These are phyloP conservation scores for Camillea tinctor DNA, from an alignment of 2,329 filamentous ascomycete genomes.

Conservation along the genomic window DNA sequence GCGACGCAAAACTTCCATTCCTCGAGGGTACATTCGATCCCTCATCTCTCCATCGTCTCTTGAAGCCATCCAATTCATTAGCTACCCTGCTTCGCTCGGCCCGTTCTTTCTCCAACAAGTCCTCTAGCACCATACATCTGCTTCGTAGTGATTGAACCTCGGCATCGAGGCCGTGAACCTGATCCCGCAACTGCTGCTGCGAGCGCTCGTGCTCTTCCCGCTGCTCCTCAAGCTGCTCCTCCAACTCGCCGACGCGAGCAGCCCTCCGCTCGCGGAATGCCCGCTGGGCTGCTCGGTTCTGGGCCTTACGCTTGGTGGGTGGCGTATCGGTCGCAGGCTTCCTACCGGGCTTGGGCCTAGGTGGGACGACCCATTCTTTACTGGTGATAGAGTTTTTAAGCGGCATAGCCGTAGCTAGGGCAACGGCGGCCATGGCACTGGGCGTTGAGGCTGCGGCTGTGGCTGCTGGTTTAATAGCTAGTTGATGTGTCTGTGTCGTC, in stretches of 20 bases:
- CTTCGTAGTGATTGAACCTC: constrained; percentile 66
- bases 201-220: constrained; percentile 56
- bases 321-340: constrained; percentile 94
- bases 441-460: constrained; percentile 12
- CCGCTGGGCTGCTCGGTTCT: constrained; percentile 89
- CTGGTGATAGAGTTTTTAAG: constrained; percentile 65
- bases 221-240: constrained; percentile 64
- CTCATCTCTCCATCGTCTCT: constrained; percentile 26
- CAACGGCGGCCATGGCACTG: constrained; percentile 48
- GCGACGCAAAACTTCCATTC: constrained; percentile 24
- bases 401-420: constrained; percentile 40
- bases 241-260: constrained; percentile 75
- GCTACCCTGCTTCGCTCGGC: constrained; percentile 41
- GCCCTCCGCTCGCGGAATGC: constrained; percentile 86
- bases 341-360: constrained; percentile 82
- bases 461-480: constrained; percentile 29
- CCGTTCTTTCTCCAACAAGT: constrained; percentile 59
- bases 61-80: constrained; percentile 29
- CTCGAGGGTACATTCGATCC: constrained; percentile 25
- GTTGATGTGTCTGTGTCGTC: constrained; percentile 23
- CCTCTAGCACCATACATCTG: constrained; percentile 62
- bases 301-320: constrained; percentile 88
- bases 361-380: constrained; percentile 84
- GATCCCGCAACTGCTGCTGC: constrained; percentile 57
- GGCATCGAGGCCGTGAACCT: constrained; percentile 58